Base-by-base conservation (phyloP, 176 grass and related monocot species). In the Oryza coarctata region DNA sequence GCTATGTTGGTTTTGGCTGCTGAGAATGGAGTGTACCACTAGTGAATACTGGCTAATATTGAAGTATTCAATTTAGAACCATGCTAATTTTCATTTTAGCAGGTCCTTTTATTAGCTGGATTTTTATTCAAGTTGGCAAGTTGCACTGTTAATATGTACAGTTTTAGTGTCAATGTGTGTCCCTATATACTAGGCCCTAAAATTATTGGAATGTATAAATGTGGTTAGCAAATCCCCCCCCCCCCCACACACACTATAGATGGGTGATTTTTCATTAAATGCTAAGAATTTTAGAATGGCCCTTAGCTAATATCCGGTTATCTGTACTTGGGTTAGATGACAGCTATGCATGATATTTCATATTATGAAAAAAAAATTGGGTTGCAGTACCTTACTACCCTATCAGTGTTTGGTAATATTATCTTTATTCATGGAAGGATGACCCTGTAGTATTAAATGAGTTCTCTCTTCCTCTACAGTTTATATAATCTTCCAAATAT, bases 311-410 rank as follows among this genome's bases (percentile, higher is more conserved):
- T 73, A 73, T 18, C 65, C 23, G 6, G 31, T 68, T 80, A 9
- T 3, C 18, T 22, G 17, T 26, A 20, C 33, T 32, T 40, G 9
- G 41, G 38, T 81, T 77, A 32, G 44, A 31, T 22, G 47, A 7
- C 30, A 63, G 45, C 29, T 74, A 58, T 35, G 33, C 57, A 35
- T 83, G 9, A 6, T 1, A 43, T 72, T 77, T 72, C 12, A 31
- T 63, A 78, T 73, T 83, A 22, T 58, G 11, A 7, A 27, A 55
- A 43, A 82, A 52, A n/a, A n/a, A n/a, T n/a, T 30, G 25, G 76
- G 5, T 17, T 64, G 23, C 14, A 30, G 38, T 39, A 0, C 30
- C 39, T 38, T 82, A 22, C 40, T 12, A 64, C 27, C 38, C 39
- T 78, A 13, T 8, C 31, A 65, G 25, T 9, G 12, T 75, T 71